Evolutionary conservation across 2,329 filamentous ascomycete genomes (phyloP), one percentile per base, ranked within the genome.

Genomic region (Sclerotinia glacialis): DNA sequence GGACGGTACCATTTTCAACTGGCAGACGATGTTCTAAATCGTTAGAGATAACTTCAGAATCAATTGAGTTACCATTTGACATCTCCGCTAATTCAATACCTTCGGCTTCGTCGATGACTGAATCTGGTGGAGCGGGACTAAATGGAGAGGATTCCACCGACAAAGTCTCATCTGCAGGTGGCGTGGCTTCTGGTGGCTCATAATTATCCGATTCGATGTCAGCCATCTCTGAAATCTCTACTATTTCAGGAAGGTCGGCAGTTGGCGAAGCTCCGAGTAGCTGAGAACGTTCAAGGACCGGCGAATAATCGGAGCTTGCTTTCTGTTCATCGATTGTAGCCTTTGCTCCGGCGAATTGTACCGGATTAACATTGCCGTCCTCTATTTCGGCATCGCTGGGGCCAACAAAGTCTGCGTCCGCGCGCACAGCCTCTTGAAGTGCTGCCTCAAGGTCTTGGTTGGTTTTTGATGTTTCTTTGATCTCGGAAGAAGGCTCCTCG

Each of bases 171-270:
- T 70, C 66, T 52, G 69, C 64, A 58, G 72, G 72, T 28, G 73
- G 66, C 18, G 72, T 72, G 5, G 78, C 79, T 64, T 81, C 82
- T 23, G 83, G 83, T 58, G 85, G 85, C 69, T 88, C 84, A 71
- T 87, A 86, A 59, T 78, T 81, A 67, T 86, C 85, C 2, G 83
- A 83, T 53, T 74, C 74, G 8, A 67, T 62, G 4, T 73, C 72
- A 47, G 61, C 62, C n/a, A 58, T 40, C 31, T 70, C 67, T 5
- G 11, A 44, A 8, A 16, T 52, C 44, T 56, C 63, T 28, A n/a
- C 18, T 28, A 63, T 61, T 9, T 52, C 67, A 55, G 55, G 23
- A 31, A 61, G 44, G 5, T 63, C 31, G 2, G 53, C 9, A 23
- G 21, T 37, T 47, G 52, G 14, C 5, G 53, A 28, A 61, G 28